Percentiles rank a stretch among this genome's conserved stretches.
These are phyloP conservation scores for Colletotrichum tamarilloi DNA, from an alignment of 2,329 filamentous ascomycete species.

Conservation along the genomic window DNA sequence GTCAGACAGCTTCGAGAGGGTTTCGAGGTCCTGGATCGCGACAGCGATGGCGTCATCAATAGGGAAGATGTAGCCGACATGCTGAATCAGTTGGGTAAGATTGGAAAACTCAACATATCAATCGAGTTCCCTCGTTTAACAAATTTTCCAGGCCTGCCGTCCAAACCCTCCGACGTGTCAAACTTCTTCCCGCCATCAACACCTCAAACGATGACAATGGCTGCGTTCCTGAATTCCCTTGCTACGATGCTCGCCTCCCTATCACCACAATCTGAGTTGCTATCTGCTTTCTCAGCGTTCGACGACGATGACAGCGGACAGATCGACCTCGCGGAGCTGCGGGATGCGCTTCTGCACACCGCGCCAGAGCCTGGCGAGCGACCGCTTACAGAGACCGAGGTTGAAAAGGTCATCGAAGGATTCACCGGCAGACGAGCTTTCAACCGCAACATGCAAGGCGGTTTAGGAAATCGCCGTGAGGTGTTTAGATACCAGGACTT, in stretches of 20 bases:
- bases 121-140: conserved; percentile 27
- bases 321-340: conserved; percentile 84
- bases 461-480: conserved; percentile 77
- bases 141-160: conserved; percentile 72
- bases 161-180: conserved; percentile 76
- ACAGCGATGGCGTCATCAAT: conserved; percentile 86
- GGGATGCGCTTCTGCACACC: conserved; percentile 85
- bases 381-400: conserved; percentile 75
- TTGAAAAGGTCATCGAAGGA: conserved; percentile 87
- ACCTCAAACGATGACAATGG: conserved; percentile 81
- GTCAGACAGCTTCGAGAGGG: conserved; percentile 90
- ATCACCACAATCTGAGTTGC: conserved; percentile 81
- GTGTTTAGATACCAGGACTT: conserved; percentile 97
- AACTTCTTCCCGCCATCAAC: conserved; percentile 83
- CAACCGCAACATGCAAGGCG: conserved; percentile 67
- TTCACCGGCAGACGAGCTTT: conserved; percentile 89
- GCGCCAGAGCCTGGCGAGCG: conserved; percentile 78
- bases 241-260: conserved; percentile 79
- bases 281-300: conserved; percentile 93
- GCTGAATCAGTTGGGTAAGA: conserved; percentile 81
- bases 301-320: conserved; percentile 96
- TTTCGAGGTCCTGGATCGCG: conserved; percentile 91
- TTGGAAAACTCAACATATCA: background rate
- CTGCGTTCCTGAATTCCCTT: conserved; percentile 85
- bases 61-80: conserved; percentile 89